phyloP scores from a whole-genome alignment of 2,329 filamentous ascomycete species.

The Drechslerella stenobrocha region DNA sequence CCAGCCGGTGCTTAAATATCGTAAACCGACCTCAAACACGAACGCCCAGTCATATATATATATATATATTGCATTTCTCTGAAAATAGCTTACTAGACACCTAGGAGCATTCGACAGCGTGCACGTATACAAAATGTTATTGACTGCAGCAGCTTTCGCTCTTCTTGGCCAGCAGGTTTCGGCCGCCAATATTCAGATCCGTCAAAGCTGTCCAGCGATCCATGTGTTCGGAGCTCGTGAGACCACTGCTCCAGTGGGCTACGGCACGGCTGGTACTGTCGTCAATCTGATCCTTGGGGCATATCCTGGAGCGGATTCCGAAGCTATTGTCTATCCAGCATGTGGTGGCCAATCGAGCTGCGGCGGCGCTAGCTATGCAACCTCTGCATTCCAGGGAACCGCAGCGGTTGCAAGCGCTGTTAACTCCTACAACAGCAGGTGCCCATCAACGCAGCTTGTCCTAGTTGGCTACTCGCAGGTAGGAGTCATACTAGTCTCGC shows the following conservation, averaged over 20 bases:
- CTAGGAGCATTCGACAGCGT: not conserved
- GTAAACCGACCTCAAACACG: too few relatives aligned
- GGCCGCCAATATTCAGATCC: constrained; percentile 19
- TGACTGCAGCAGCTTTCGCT: constrained; percentile 39
- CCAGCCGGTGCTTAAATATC: too few relatives aligned
- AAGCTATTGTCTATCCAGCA: constrained; percentile 65
- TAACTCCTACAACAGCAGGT: constrained; percentile 63
- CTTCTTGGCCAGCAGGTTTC: constrained; percentile 45
- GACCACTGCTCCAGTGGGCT: constrained; percentile 60
- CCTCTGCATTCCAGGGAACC: constrained; percentile 64
- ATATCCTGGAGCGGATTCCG: constrained; percentile 61
- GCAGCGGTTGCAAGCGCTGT: constrained; percentile 65
- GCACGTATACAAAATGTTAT: constrained; percentile 30
- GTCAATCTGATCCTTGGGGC: constrained; percentile 60
- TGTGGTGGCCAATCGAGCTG: constrained; percentile 66
- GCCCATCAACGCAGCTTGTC: constrained; percentile 64
- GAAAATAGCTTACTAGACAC: too few relatives aligned
- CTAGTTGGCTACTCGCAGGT: constrained; percentile 68
- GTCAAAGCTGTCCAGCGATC: constrained; percentile 57
- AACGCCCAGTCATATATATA: too few relatives aligned
- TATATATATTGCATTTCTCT: too few relatives aligned
- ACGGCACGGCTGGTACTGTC: constrained; percentile 60
- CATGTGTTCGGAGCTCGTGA: constrained; percentile 62
- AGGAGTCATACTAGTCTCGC: constrained; percentile 30
- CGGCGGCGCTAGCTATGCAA: constrained; percentile 64